Evolutionary conservation across 108 stramenopile genomes (phyloP).

Genomic region (Tribonema minus): DNA sequence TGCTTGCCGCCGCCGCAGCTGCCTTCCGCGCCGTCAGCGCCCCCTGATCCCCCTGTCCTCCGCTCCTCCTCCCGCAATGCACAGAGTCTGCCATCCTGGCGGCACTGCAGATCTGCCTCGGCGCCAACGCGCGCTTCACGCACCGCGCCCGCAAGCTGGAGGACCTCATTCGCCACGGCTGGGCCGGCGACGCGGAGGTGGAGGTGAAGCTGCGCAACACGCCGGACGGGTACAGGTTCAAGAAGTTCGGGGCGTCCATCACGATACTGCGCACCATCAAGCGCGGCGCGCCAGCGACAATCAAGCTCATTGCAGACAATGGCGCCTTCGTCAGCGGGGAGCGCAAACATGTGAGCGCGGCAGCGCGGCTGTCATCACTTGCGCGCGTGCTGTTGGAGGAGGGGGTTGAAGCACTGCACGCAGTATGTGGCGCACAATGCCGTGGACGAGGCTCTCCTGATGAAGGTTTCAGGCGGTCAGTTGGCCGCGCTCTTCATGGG

Average conservation of each 20-base stretch:
- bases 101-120: constrained; percentile 92
- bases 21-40: too few relatives aligned
- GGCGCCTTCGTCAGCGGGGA: not conserved
- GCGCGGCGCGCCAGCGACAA: constrained; percentile 64
- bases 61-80: too few relatives aligned
- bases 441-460: too few relatives aligned
- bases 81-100: constrained; percentile 86
- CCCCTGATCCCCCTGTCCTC: too few relatives aligned
- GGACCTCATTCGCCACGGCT: constrained; percentile 78
- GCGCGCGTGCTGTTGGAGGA: not conserved
- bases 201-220: constrained; percentile 80
- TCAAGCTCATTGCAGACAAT: constrained; percentile 64
- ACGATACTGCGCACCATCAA: constrained; percentile 80
- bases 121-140: constrained; percentile 79
- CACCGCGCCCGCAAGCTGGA: constrained; percentile 74
- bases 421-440: too few relatives aligned
- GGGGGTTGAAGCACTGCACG: not conserved
- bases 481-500: too few relatives aligned
- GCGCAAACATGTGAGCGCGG: not conserved
- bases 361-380: not conserved
- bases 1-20: too few relatives aligned
- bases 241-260: constrained; percentile 78
- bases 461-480: too few relatives aligned
- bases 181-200: constrained; percentile 66
- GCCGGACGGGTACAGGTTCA: constrained; percentile 72